Evolutionary conservation across 2,329 filamentous ascomycete species (phyloP).

Genomic region (Fusarium burgessii): DNA sequence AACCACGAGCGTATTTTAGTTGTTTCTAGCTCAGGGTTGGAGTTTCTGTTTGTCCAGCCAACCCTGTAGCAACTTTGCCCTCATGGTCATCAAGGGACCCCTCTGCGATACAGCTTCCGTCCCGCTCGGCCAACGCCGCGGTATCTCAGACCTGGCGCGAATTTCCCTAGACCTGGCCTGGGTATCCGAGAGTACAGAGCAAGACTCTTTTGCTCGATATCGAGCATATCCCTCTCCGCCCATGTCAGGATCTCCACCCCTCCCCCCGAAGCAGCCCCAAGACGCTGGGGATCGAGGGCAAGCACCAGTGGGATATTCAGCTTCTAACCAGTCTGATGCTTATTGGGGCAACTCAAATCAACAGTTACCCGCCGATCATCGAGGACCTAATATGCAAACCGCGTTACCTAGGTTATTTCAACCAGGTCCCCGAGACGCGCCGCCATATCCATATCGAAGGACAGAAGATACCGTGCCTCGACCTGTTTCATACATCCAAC

Average conservation of each 20-base stretch:
- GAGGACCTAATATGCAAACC: constrained; percentile 43
- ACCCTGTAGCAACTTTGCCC: constrained; percentile 51
- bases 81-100: constrained; percentile 65
- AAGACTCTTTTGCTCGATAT: constrained; percentile 66
- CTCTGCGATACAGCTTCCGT: constrained; percentile 57
- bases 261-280: constrained; percentile 68
- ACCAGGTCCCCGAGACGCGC: constrained; percentile 41
- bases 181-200: constrained; percentile 63
- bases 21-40: constrained; percentile 29
- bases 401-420: constrained; percentile 47
- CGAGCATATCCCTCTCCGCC: constrained; percentile 78
- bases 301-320: constrained; percentile 56
- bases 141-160: constrained; percentile 65
- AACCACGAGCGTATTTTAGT: constrained; percentile 3
- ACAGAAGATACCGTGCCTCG: constrained; percentile 43
- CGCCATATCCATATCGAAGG: constrained; percentile 45
- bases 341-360: constrained; percentile 57
- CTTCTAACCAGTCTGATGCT: constrained; percentile 61
- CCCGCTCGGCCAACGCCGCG: constrained; percentile 70
- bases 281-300: constrained; percentile 68
- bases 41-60: constrained; percentile 32
- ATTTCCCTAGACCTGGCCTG: constrained; percentile 60
- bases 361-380: constrained; percentile 40
- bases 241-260: constrained; percentile 77
- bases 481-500: constrained; percentile 44